phyloP scores from a whole-genome alignment of 257 asterid species.

The Forsythia suspensa region DNA sequence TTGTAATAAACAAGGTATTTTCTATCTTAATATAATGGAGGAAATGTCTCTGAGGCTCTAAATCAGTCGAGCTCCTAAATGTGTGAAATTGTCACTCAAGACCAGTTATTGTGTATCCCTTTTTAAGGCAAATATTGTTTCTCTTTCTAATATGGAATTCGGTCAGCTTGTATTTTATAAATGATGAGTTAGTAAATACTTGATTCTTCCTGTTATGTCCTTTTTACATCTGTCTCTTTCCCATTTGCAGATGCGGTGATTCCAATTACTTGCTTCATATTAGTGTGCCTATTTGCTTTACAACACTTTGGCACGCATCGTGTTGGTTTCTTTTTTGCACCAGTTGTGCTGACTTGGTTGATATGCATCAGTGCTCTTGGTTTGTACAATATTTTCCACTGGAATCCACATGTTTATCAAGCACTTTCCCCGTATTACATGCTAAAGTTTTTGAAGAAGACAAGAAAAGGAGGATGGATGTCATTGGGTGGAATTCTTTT shows the following conservation, averaged over 20 bases:
- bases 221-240: conserved; percentile 14
- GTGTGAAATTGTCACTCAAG: too few relatives aligned
- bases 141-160: neutral
- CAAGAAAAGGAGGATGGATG: conserved; percentile 97
- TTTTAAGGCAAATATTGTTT: neutral
- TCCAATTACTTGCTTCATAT: conserved; percentile 94
- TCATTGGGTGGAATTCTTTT: conserved; percentile 92
- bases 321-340: conserved; percentile 83
- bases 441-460: conserved; percentile 85
- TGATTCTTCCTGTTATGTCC: neutral
- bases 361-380: conserved; percentile 85
- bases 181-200: neutral
- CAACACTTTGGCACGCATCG: conserved; percentile 98
- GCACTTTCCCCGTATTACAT: conserved; percentile 92
- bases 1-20: too few relatives aligned
- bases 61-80: too few relatives aligned
- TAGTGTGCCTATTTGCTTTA: conserved; percentile 86
- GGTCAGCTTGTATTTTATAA: neutral
- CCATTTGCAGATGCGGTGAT: conserved; percentile 84
- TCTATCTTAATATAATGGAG: too few relatives aligned
- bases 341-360: conserved; percentile 77
- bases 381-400: conserved; percentile 71
- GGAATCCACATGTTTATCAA: conserved; percentile 86
- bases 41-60: too few relatives aligned
- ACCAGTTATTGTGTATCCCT: neutral